Conservation (phyloP, 805 yeast genomes). For the Saturnispora mendoncae region DNA sequence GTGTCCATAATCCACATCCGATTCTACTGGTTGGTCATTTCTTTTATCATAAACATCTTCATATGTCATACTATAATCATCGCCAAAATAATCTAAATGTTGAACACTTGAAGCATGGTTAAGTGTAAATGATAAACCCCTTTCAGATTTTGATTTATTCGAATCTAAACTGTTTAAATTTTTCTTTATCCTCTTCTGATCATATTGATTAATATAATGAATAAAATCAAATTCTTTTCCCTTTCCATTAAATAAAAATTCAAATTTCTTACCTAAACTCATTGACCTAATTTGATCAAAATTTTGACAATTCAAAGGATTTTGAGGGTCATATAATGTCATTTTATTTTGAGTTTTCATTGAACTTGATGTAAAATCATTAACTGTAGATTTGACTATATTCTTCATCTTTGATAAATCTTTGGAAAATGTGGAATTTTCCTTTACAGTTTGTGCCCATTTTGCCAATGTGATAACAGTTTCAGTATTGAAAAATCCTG, state of each 20-base stretch:
- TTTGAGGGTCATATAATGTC: slow-evolving; percentile 16
- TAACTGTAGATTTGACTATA: slow-evolving; percentile 30
- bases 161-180: neutral
- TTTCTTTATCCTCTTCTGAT: neutral
- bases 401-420: slow-evolving; percentile 30
- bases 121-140: neutral
- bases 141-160: neutral
- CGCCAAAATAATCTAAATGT: neutral
- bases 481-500: slow-evolving; percentile 18
- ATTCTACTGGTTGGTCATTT: slow-evolving; percentile 1
- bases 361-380: slow-evolving; percentile 28
- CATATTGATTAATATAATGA: neutral
- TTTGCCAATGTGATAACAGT: slow-evolving; percentile 21
- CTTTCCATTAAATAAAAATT: slow-evolving; percentile 42
- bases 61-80: neutral
- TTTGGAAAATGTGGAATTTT: slow-evolving; percentile 27
- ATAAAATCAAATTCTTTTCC: slow-evolving; percentile 32
- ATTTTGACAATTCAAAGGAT: slow-evolving; percentile 22
- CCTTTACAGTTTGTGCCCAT: slow-evolving; percentile 23
- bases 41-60: neutral
- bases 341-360: slow-evolving; percentile 20
- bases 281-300: slow-evolving; percentile 20
- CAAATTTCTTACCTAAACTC: slow-evolving; percentile 26
- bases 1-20: slow-evolving; percentile 10
- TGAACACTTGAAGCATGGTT: neutral